Evolutionary conservation across 306 rosid genomes (phyloP), one percentile per base, ranked within the genome.

Genomic region (Mimosa bimucronata): DNA sequence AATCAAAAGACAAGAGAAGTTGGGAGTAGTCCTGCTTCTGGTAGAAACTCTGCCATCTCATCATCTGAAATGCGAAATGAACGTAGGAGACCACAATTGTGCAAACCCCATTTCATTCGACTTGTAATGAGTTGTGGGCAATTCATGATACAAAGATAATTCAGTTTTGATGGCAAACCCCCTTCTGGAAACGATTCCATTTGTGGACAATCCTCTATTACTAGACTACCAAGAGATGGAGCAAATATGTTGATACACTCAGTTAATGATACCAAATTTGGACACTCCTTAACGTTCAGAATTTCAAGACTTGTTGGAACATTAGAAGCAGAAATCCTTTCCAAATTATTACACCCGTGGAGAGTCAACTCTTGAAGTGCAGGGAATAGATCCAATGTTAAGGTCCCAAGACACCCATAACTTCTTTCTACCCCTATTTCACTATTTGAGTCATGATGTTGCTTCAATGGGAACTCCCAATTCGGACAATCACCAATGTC

Each of bases 11-110:
- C 10, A 19, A 87, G 86, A 50, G 68, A 58, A 3, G 34, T 1
- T 1, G 88, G 85, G 21, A 84, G 79, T 9, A 78, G 29, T 30
- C 74, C 64, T 21, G 37, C 37, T 41, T 71, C 67, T 0, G 86
- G 89, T 46, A 83, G 72, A 5, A 64, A 75, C 50, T 75, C 77
- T 45, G 75, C 60, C 62, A 75, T 50, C 0, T 73, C 44, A 26
- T 26, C 64, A 34, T 7, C 13, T 10, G 0, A 15, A 58, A 80
- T 1, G 0, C 0, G 0, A 19, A 7, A 60, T 41, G 5, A 0
- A 6, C 50, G 1, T 11, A 37, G 30, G 74, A 74, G 28, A 5
- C 14, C 45, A 28, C 21, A 18, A 11, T 8, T 9, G 44, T 6
- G 50, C 41, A 74, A 75, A 42, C 50, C 75, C 45, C 13, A 9